phyloP scores from a whole-genome alignment of 805 yeast species.

The Starmerella bacillaris region DNA sequence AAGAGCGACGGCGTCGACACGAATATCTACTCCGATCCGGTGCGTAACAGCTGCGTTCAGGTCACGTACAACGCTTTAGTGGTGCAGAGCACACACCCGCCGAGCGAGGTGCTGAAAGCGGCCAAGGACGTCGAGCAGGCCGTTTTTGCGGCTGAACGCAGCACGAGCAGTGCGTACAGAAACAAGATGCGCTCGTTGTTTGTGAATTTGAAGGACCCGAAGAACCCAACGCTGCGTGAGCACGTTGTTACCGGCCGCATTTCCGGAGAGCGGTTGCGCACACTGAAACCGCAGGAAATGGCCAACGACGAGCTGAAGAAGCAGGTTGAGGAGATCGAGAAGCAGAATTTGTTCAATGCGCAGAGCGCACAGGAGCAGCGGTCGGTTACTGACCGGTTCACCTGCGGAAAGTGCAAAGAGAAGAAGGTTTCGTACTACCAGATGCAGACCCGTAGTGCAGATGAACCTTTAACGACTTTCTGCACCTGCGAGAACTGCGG shows the following conservation, averaged over 20 bases:
- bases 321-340: conserved; percentile 69
- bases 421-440: conserved; percentile 94
- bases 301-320: conserved; percentile 82
- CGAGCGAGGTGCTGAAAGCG: conserved; percentile 41
- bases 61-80: conserved; percentile 84
- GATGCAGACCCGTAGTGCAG: conserved; percentile 95
- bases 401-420: conserved; percentile 95
- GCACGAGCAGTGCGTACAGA: conserved; percentile 42
- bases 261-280: conserved; percentile 44
- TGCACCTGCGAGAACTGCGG: conserved; percentile 98
- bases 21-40: conserved; percentile 49
- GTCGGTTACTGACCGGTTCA: conserved; percentile 88
- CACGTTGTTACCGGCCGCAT: conserved; percentile 53
- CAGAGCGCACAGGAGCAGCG: conserved; percentile 94
- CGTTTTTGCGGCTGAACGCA: conserved; percentile 42
- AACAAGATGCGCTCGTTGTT: conserved; percentile 72
- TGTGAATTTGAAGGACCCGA: conserved; percentile 73
- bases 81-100: conserved; percentile 45
- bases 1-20: conserved; percentile 65
- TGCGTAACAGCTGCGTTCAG: conserved; percentile 67
- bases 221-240: conserved; percentile 67
- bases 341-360: conserved; percentile 84
- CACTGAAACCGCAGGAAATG: conserved; percentile 83
- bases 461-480: conserved; percentile 95
- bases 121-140: conserved; percentile 59